Base-by-base conservation (phyloP, 257 asterid species). In the Perilla frutescens region DNA sequence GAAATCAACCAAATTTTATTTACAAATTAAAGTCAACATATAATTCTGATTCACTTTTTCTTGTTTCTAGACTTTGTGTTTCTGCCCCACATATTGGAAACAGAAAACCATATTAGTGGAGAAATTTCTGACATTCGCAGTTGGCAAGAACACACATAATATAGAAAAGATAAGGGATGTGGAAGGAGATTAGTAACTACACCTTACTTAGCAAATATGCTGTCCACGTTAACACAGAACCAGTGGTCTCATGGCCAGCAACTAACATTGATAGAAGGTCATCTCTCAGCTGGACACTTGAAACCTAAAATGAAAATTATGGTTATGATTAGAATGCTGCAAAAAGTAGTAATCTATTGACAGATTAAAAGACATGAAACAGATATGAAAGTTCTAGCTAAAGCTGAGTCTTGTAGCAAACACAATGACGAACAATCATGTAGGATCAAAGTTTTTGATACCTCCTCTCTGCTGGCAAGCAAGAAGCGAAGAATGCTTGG, bases 381-480 rank as follows among this genome's bases (percentile, higher is more conserved):
- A 68, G 50, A 26, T 9, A 39, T n/a, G 51, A 14, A 31, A 13
- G 14, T 49, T 5, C 7, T 36, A 36, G 57, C 36, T 7, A 32
- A 60, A 50, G 40, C 56, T 47, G n/a, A 44, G 44, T 36, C 29
- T 48, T 49, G 13, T 54, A 41, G 14, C 50, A 67, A 29, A 55
- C n/a, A 47, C 26, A 47, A 39, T 45, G 63, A 39, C 9, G 14
- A 75, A 37, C 31, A 62, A 62, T 26, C 34, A 8, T 40, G 59
- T 49, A 41, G 34, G 55, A 53, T 41, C 43, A 56, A 47, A 66
- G 79, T 5, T 56, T 49, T 76, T n/a, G 14, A 40, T 80, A 91
- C 98, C 96, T 94, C 96, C 81, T 94, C 99, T 76, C 97, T 79
- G 86, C 99, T 94, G 79, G 99, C 99, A 80, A 94, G 99, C 85